Evolutionary conservation across 345 rosid species (phyloP).

Genomic region (Sisymbrium altissimum): DNA sequence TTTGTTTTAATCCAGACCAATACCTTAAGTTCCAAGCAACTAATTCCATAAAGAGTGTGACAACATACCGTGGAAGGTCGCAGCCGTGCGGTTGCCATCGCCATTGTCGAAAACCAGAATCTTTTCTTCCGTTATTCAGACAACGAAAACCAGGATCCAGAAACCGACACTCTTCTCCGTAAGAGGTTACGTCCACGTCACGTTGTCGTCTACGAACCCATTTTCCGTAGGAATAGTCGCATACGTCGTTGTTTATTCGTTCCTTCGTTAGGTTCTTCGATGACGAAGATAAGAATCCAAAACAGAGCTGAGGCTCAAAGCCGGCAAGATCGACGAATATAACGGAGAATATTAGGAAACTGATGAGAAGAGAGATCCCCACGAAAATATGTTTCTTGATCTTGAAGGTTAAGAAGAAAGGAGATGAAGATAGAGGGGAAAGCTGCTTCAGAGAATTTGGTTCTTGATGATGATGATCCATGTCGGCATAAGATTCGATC

Average conservation of each 20-base stretch:
- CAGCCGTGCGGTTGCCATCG: conserved; percentile 83
- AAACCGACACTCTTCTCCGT: conserved; percentile 70
- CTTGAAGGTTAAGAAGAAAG: conserved; percentile 18
- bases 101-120: conserved; percentile 66
- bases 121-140: conserved; percentile 55
- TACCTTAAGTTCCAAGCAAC: conserved; percentile 24
- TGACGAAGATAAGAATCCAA: conserved; percentile 14
- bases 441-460: conserved; percentile 12
- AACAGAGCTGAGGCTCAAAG: conserved; percentile 31
- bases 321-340: conserved; percentile 17
- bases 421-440: conserved; percentile 20
- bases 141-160: conserved; percentile 89
- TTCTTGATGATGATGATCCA: conserved; percentile 29
- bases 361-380: conserved; percentile 21
- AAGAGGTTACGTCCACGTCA: conserved; percentile 34
- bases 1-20: neutral
- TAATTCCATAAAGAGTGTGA: neutral
- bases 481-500: neutral
- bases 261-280: neutral
- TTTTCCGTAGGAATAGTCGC: conserved; percentile 63
- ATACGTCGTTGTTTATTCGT: conserved; percentile 6
- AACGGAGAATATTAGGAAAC: conserved; percentile 25
- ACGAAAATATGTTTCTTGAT: conserved; percentile 23
- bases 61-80: conserved; percentile 63
- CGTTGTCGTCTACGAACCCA: conserved; percentile 48